Evolutionary conservation across 352 stramenopile genomes (phyloP).

Genomic region (Plasmopara viticola): DNA sequence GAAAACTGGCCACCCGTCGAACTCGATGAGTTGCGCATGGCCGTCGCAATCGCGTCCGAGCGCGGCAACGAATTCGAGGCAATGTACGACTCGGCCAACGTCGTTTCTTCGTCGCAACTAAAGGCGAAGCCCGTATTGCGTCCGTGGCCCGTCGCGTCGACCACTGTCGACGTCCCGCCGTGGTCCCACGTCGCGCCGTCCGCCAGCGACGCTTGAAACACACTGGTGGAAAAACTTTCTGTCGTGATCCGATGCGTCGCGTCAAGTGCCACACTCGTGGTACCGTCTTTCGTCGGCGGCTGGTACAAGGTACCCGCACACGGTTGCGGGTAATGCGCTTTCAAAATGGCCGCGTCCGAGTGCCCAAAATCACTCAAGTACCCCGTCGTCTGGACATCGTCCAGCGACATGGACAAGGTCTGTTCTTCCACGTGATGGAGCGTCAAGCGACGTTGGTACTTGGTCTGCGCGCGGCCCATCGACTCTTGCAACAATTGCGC

Average conservation of each 20-base stretch:
- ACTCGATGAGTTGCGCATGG: slow-evolving; percentile 48
- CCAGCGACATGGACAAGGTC: slow-evolving; percentile 69
- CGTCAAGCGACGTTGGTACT: slow-evolving; percentile 47
- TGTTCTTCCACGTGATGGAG: slow-evolving; percentile 71
- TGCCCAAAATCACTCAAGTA: slow-evolving; percentile 44
- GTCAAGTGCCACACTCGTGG: no score
- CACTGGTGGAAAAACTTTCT: no score
- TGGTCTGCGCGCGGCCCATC: slow-evolving; percentile 22
- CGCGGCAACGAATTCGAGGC: slow-evolving; percentile 68
- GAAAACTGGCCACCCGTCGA: slow-evolving; percentile 16
- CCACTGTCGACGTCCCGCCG: slow-evolving; percentile 25
- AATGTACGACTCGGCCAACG: slow-evolving; percentile 77
- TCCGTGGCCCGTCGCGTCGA: slow-evolving; percentile 28
- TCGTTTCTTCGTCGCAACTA: slow-evolving; percentile 81
- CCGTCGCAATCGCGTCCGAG: slow-evolving; percentile 55
- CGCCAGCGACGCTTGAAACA: no score
- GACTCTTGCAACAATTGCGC: slow-evolving; percentile 68
- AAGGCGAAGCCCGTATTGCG: slow-evolving; percentile 76
- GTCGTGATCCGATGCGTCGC: no score
- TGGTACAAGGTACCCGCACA: slow-evolving; percentile 22
- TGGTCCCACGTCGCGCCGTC: slow-evolving; percentile 23
- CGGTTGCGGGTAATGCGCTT: slow-evolving; percentile 22
- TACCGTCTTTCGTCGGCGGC: neutral
- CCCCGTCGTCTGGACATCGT: slow-evolving; percentile 51
- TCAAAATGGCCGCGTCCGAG: slow-evolving; percentile 42